phyloP scores from a whole-genome alignment of 176 grass and related monocot species.

The Zea mays region DNA sequence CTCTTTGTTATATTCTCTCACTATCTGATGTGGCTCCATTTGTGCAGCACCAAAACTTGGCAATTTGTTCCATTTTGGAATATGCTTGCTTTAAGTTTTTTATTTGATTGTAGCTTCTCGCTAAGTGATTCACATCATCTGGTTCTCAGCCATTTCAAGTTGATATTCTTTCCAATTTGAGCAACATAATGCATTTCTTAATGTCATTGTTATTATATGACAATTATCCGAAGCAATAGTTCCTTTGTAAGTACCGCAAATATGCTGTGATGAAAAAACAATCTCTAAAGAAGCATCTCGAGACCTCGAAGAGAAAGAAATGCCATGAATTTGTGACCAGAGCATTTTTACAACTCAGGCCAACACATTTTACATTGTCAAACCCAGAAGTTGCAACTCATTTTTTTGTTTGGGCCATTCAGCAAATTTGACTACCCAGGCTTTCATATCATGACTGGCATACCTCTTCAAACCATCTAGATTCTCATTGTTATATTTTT shows the following conservation, averaged over 20 bases:
- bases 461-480: neutral
- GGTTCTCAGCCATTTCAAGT: neutral
- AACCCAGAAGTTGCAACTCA: neutral
- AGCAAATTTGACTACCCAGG: neutral
- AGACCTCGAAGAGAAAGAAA: neutral
- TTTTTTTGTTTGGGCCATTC: neutral
- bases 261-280: neutral
- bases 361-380: neutral
- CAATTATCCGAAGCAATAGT: neutral
- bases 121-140: neutral
- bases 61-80: neutral
- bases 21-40: conserved; percentile 12
- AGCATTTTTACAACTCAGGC: conserved; percentile 4
- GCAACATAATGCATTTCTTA: neutral
- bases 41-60: neutral
- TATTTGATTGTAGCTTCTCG: neutral
- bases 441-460: neutral
- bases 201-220: neutral
- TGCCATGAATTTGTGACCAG: neutral
- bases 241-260: neutral
- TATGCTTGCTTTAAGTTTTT: neutral
- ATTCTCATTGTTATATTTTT: conserved; percentile 23
- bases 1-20: neutral
- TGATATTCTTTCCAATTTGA: neutral
- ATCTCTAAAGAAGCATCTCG: neutral